phyloP scores from a whole-genome alignment of 345 rosid species.

The Salix purpurea region DNA sequence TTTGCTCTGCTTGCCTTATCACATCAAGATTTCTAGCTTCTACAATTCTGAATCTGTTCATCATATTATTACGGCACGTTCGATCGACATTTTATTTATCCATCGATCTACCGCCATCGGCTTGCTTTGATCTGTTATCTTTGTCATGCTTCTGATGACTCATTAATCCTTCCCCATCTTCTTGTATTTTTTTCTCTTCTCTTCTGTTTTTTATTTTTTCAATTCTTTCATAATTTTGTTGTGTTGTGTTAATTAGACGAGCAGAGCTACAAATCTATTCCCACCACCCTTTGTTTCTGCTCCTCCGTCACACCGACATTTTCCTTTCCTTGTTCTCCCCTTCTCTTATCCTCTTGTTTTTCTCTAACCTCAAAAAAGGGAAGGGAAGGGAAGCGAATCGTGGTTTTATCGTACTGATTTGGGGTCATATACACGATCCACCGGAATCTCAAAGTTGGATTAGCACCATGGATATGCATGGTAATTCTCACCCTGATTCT shows the following conservation, averaged over 20 bases:
- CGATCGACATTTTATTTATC: not conserved
- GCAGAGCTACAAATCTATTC: not conserved
- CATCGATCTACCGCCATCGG: not conserved
- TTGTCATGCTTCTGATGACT: not conserved
- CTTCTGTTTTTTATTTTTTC: not conserved
- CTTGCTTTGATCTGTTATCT: not conserved
- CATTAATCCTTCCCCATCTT: not conserved
- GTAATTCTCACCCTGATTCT: conserved; percentile 29
- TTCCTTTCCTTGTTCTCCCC: not conserved
- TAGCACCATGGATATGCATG: conserved; percentile 40
- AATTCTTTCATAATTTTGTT: not conserved
- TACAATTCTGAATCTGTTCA: not conserved
- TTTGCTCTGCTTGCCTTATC: not conserved
- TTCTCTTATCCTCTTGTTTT: not conserved
- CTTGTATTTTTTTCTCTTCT: not conserved
- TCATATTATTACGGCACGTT: not conserved
- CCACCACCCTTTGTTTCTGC: not conserved
- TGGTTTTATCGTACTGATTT: not conserved
- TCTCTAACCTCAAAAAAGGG: not conserved
- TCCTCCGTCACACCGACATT: not conserved
- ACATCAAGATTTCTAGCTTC: not conserved
- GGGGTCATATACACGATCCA: not conserved
- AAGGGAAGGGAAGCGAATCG: not conserved
- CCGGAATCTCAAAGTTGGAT: not conserved
- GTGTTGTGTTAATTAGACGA: not conserved